Percentiles rank a stretch among this genome's conserved stretches.
Conservation (phyloP, 2,329 filamentous ascomycete species). For the Colletotrichum phormii region DNA sequence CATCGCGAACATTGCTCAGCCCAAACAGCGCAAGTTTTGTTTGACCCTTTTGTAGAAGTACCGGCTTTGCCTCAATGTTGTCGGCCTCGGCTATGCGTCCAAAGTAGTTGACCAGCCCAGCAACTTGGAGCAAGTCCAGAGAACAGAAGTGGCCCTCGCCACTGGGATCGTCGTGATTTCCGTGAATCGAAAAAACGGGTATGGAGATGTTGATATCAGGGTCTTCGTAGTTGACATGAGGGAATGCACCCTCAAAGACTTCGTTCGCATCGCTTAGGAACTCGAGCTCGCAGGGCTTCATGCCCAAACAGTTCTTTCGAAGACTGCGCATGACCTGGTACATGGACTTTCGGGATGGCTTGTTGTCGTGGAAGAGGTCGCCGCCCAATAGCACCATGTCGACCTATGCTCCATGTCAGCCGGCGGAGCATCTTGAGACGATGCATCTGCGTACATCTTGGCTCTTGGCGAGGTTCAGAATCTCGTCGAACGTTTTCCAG, state of each 20-base stretch:
- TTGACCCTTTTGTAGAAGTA: slow-evolving; percentile 90
- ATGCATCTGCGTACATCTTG: slow-evolving; percentile 70
- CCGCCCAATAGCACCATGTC: slow-evolving; percentile 97
- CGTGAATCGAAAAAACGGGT: slow-evolving; percentile 97
- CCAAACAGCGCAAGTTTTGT: slow-evolving; percentile 96
- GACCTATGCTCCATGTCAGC: slow-evolving; percentile 59
- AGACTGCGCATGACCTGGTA: slow-evolving; percentile 97
- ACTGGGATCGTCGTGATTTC: slow-evolving; percentile 98
- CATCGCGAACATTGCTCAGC: slow-evolving; percentile 94
- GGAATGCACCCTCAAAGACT: slow-evolving; percentile 89
- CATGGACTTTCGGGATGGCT: slow-evolving; percentile 93
- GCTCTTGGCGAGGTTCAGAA: slow-evolving; percentile 87
- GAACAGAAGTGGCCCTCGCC: slow-evolving; percentile 94
- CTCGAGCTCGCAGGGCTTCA: slow-evolving; percentile 95
- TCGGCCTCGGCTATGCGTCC: slow-evolving; percentile 92
- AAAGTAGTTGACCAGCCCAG: slow-evolving; percentile 95
- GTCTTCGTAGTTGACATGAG: slow-evolving; percentile 98
- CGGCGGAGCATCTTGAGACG: neutral
- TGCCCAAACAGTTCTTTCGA: slow-evolving; percentile 91
- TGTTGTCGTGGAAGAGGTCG: slow-evolving; percentile 98
- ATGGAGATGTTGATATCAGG: slow-evolving; percentile 97
- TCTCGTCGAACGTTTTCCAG: slow-evolving; percentile 95
- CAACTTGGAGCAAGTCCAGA: slow-evolving; percentile 89
- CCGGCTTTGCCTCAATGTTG: slow-evolving; percentile 91
- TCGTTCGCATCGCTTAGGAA: slow-evolving; percentile 93